Evolutionary conservation across 495 filamentous ascomycete genomes (phyloP), one percentile per base, ranked within the genome.

Genomic region (Penicillium alfredii): DNA sequence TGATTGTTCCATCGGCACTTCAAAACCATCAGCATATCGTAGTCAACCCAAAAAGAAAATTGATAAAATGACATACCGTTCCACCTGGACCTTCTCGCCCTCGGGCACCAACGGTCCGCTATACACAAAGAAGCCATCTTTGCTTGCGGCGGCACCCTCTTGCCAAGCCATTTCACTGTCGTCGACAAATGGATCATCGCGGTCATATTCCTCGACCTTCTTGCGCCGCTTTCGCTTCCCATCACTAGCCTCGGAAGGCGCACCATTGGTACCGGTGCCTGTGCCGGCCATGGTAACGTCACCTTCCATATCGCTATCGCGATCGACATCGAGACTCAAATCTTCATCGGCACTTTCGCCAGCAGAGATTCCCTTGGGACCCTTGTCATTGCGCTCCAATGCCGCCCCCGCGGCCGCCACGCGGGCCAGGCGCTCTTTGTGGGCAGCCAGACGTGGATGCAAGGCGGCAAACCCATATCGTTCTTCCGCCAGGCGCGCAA

Each of bases 131-230:
- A 89, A 92, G 4, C 86, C 84, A 64, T 97, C 93, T 46, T 88
- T 85, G 37, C 85, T 90, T 13, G 88, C 88, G 11, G 88, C 86
- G 13, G 92, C 90, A 56, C 90, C 85, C 60, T 94, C 86, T 63
- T 97, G 88, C 88, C 89, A 98, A 6, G 90, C 74, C 64, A 95
- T 53, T 53, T 98, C 92, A 9, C 86, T 90, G 60, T 98, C 92
- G 55, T 98, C 92, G 37, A 98, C 90, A 56, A 98, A 98, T 21
- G 88, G 90, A 53, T 98, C 92, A 35, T 92, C 86, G 45, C 87
- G 87, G 61, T 96, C 88, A 51, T 98, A 98, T 42, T 94, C 85
- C 49, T 98, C 92, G 44, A 89, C 82, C 65, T 92, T 94, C 64
- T 81, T 84, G 28, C 93, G 70, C 16, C 68, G 68, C 22, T 77